A percentile compares a stretch with the other conserved stretches of the same genome.
Conservation (phyloP, 2,329 filamentous ascomycete species). For the Phialemonium atrogriseum region DNA sequence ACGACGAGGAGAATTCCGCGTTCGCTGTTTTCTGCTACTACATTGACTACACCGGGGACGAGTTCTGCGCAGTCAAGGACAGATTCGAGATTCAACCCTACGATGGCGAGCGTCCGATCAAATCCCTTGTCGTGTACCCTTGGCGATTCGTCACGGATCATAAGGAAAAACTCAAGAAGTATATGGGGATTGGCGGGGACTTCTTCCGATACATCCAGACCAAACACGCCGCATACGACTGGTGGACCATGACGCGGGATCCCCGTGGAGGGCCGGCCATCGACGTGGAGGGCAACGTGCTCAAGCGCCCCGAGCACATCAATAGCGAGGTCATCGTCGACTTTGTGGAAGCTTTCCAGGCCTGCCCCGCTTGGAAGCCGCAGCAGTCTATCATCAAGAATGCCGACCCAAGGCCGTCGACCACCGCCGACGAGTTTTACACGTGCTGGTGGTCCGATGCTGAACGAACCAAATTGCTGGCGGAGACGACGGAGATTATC, state of each 20-base stretch:
- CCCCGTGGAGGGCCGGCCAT: conserved; percentile 2
- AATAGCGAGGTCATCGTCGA: conserved; percentile 10
- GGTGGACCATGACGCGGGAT: conserved; percentile 5
- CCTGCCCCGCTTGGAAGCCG: conserved; percentile 6
- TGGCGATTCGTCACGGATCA: conserved; percentile 4
- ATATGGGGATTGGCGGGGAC: conserved; percentile 1
- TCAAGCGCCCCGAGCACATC: conserved; percentile 7
- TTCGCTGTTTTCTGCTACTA: conserved; percentile 6
- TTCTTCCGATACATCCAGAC: conserved; percentile 3
- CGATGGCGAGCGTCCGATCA: conserved; percentile 3
- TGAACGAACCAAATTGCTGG: conserved; percentile 4
- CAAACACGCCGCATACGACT: conserved; percentile 5
- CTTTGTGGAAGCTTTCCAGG: conserved; percentile 8
- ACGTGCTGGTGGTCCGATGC: conserved; percentile 7
- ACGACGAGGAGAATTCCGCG: conserved; percentile 5
- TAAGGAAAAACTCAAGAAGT: not conserved
- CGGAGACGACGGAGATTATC: conserved; percentile 3
- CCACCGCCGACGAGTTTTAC: conserved; percentile 5
- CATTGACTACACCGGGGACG: conserved; percentile 6
- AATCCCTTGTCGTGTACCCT: conserved; percentile 3
- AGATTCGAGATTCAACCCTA: conserved; percentile 5
- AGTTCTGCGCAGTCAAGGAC: conserved; percentile 5
- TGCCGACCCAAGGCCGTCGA: not conserved
- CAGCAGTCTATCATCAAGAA: not conserved
- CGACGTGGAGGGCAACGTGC: conserved; percentile 3